A percentile compares a stretch with the other conserved stretches of the same genome.
Evolutionary conservation across 2,329 filamentous ascomycete species (phyloP).

Genomic region (Hymenoscyphus repandus): DNA sequence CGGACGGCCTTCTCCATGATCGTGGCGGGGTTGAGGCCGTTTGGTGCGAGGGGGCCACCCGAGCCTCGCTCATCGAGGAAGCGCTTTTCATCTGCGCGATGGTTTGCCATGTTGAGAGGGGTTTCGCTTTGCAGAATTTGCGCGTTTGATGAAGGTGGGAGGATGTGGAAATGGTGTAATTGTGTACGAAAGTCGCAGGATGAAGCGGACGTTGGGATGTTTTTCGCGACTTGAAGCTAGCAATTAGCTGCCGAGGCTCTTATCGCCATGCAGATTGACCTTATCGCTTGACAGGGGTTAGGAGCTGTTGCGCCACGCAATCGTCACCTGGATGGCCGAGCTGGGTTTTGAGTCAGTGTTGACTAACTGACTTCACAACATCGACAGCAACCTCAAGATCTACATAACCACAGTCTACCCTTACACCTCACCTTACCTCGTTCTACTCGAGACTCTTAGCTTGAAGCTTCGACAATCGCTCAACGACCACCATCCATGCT

Average conservation of each 20-base stretch:
- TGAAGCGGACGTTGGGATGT: neutral
- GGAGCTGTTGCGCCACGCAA: neutral
- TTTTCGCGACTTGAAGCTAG: neutral
- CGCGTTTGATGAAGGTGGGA: neutral
- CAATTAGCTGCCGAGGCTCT: neutral
- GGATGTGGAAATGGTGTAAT: neutral
- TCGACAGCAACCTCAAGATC: neutral
- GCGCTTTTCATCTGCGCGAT: constrained; percentile 73
- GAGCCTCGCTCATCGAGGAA: constrained; percentile 92
- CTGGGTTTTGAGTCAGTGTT: neutral
- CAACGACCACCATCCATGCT: neutral
- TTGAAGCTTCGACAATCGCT: neutral
- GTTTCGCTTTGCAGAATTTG: neutral
- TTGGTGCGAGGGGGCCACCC: constrained; percentile 66
- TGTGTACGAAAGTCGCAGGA: neutral
- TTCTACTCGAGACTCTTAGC: neutral
- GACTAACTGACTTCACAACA: neutral
- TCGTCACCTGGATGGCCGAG: neutral
- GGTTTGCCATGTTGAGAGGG: constrained; percentile 35
- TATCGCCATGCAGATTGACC: neutral
- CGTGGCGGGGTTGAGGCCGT: constrained; percentile 89
- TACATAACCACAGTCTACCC: neutral
- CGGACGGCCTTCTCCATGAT: constrained; percentile 94
- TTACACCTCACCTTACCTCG: neutral
- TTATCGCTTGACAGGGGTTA: neutral